Evolutionary conservation across 768 basidiomycete species (phyloP).

Genomic region (Lentinula sp.): DNA sequence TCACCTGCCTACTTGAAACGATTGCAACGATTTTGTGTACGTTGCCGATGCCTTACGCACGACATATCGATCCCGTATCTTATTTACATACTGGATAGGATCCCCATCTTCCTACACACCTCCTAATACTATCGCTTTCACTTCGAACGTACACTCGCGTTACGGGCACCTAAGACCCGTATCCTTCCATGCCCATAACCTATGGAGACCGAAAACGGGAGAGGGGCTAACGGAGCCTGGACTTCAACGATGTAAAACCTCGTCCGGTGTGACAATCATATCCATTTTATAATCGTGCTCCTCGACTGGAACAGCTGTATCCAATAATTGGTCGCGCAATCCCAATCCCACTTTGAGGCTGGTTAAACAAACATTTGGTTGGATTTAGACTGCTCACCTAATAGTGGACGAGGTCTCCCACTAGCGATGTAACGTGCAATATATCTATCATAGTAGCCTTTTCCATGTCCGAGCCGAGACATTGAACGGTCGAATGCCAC

Average conservation of each 20-base stretch:
- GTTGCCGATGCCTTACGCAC: too few relatives aligned
- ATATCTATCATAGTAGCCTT: conserved; percentile 80
- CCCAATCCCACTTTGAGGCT: conserved; percentile 52
- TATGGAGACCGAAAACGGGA: background rate
- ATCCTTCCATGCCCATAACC: background rate
- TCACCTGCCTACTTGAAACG: too few relatives aligned
- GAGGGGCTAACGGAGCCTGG: background rate
- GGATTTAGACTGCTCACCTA: conserved; percentile 38
- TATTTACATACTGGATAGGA: too few relatives aligned
- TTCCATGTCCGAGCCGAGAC: conserved; percentile 74
- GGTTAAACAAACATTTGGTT: conserved; percentile 1
- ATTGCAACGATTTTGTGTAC: too few relatives aligned
- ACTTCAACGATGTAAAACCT: conserved; percentile 7
- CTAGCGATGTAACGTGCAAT: conserved; percentile 46
- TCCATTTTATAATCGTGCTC: conserved; percentile 63
- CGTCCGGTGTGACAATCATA: conserved; percentile 46
- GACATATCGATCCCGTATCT: too few relatives aligned
- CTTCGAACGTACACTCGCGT: too few relatives aligned
- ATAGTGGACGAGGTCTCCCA: conserved; percentile 41
- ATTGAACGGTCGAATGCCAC: conserved; percentile 68
- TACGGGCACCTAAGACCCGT: background rate
- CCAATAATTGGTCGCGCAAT: conserved; percentile 56
- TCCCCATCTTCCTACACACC: too few relatives aligned
- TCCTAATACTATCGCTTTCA: too few relatives aligned
- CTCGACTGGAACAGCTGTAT: conserved; percentile 44